Base-by-base conservation (phyloP, 192 early-diverging fungal genomes). In the Umbelopsis vinacea region DNA sequence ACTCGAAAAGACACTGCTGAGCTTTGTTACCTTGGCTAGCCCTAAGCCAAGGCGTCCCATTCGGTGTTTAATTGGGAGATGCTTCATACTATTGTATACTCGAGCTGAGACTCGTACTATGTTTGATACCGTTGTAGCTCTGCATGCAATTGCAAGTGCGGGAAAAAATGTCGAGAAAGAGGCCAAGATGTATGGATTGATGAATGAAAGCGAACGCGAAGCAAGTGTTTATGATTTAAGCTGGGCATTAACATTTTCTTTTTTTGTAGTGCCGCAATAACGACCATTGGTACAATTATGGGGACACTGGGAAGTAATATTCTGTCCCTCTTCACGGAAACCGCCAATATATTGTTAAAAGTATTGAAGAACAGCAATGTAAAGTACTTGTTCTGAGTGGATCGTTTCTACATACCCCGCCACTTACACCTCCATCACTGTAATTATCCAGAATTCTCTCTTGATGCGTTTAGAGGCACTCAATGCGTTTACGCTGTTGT, bases 1-100 rank as follows among this genome's bases (percentile, higher is more conserved):
- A 43, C 78, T 98, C 10, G 95, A 97, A 71, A 87, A 88, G 19
- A 75, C 88, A 0, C 80, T 99, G 35, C 80, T 98, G 6, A 87
- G 85, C 8, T 78, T 89, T 47, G 84, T 98, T 6, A 85, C 89
- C 0, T 78, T 87, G 50, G 80, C 88, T 4, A 72, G 78, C 22
- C 88, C 90, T 24, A 84, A 88, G 77, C 90, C 91, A 17, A 80
- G 86, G 17, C 81, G 89, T 47, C 91, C 92, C 24, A 83, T 92
- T 76, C 82, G 90, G 24, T 79, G 89, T 53, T 72, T 95, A 45
- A 90, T 95, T 72, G 84, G 89, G 19, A 75, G 91, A 67, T 89
- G 90, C 72, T 90, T 91, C 68, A 83, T 86, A 23, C 71, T 84
- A 19, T 73, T 96, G 23, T 96, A 92, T 75, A 82, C 84, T 33